Conservation (phyloP, 129 eudicot genomes). For the Chrysanthemum lavandulifolium region DNA sequence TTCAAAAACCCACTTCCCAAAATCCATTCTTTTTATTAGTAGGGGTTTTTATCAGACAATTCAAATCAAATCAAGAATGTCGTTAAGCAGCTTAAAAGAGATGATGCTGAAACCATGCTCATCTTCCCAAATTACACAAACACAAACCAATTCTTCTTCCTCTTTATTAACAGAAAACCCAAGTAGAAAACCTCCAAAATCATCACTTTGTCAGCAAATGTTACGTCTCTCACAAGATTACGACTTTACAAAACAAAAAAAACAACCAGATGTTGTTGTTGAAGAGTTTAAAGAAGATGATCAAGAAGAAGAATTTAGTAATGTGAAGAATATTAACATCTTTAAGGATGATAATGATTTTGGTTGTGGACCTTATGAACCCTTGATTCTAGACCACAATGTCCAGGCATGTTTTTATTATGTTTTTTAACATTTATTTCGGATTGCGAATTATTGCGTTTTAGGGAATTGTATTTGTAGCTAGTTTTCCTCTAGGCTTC, state of each 20-base stretch:
- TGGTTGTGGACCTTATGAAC: too few species aligned
- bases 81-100: conserved; percentile 65
- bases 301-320: conserved; percentile 17
- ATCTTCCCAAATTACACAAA: conserved; percentile 21
- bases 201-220: conserved; percentile 68
- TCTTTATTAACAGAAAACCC: conserved; percentile 1
- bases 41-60: too few species aligned
- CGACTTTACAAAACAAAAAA: conserved; percentile 22
- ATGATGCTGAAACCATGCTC: conserved; percentile 60
- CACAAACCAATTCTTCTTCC: conserved; percentile 16
- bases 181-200: conserved; percentile 70
- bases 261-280: conserved; percentile 4
- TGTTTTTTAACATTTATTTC: too few species aligned
- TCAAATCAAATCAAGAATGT: conserved; percentile 30
- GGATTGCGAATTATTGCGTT: too few species aligned
- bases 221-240: conserved; percentile 50
- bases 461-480: too few species aligned
- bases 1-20: too few species aligned
- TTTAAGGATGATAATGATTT: background rate
- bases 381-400: too few species aligned
- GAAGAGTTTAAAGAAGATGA: conserved; percentile 16
- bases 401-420: too few species aligned
- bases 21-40: too few species aligned
- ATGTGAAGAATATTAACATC: conserved; percentile 30
- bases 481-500: too few species aligned